Percentiles rank a stretch among this genome's conserved stretches.
Conservation (phyloP, 257 asterid genomes). For the Nicotiana tabacum region DNA sequence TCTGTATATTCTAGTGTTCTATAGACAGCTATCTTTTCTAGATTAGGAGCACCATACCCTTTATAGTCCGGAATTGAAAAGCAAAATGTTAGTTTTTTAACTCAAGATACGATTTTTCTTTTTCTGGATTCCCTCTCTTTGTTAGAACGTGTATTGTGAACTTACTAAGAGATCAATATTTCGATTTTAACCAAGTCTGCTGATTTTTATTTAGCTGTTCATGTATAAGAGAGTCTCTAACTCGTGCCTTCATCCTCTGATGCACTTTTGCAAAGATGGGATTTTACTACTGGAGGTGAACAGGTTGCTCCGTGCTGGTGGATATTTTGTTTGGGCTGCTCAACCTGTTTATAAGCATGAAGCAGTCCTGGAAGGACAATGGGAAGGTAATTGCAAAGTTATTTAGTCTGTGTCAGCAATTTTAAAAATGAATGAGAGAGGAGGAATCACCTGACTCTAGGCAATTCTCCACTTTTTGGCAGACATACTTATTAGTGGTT, state of each 20-base stretch:
- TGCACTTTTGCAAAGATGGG: conserved; percentile 51
- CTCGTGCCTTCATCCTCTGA: background rate
- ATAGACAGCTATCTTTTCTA: background rate
- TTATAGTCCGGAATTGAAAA: background rate
- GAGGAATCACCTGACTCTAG: background rate
- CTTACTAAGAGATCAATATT: background rate
- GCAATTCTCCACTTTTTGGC: background rate
- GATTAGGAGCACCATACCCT: background rate
- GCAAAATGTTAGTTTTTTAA: background rate
- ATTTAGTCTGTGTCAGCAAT: background rate
- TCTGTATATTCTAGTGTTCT: background rate
- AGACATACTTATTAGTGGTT: background rate
- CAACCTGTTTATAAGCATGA: conserved; percentile 97
- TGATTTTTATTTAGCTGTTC: background rate
- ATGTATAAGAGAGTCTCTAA: background rate
- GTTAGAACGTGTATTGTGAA: background rate
- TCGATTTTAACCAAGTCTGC: background rate
- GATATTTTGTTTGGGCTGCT: conserved; percentile 96
- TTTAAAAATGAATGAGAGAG: background rate
- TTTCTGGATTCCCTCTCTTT: background rate
- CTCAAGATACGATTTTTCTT: background rate
- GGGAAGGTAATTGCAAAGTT: conserved; percentile 60
- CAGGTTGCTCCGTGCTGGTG: conserved; percentile 94
- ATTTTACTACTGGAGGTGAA: conserved; percentile 91
- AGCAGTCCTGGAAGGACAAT: conserved; percentile 70